Evolutionary conservation across 441 rosid species (phyloP).

Genomic region (Flueggea neowawraea): DNA sequence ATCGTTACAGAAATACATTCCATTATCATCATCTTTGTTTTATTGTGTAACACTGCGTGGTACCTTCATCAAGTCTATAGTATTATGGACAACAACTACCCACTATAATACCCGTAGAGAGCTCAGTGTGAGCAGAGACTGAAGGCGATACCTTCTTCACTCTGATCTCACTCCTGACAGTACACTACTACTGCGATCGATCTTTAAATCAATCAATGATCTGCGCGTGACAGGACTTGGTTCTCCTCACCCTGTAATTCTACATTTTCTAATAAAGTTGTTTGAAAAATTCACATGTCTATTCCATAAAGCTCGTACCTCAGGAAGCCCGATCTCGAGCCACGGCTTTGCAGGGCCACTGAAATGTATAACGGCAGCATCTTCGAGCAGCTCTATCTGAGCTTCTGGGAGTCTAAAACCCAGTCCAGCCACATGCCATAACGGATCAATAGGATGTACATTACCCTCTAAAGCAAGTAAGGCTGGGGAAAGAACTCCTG

Average conservation of each 20-base stretch:
- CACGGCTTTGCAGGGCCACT: slow-evolving; percentile 99
- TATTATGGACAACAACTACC: slow-evolving; percentile 45
- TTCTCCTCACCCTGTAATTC: slow-evolving; percentile 49
- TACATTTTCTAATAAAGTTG: slow-evolving; percentile 70
- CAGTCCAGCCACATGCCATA: slow-evolving; percentile 81
- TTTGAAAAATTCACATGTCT: slow-evolving; percentile 68
- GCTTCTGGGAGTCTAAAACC: slow-evolving; percentile 47
- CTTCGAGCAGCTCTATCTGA: slow-evolving; percentile 31
- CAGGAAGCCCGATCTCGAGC: slow-evolving; percentile 76
- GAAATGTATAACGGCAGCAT: slow-evolving; percentile 84
- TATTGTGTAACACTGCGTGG: slow-evolving; percentile 13
- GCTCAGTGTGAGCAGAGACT: slow-evolving; percentile 52
- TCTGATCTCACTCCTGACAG: slow-evolving; percentile 33
- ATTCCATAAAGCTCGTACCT: slow-evolving; percentile 67
- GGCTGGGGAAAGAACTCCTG: slow-evolving; percentile 79
- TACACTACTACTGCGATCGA: slow-evolving; percentile 6
- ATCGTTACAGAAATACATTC: slow-evolving; percentile 14
- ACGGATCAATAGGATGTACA: slow-evolving; percentile 70
- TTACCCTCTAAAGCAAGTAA: slow-evolving; percentile 72
- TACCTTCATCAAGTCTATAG: slow-evolving; percentile 29
- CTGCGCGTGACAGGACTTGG: slow-evolving; percentile 18
- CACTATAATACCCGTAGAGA: not conserved
- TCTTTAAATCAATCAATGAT: slow-evolving; percentile 11
- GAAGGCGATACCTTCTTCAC: slow-evolving; percentile 94
- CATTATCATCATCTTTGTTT: slow-evolving; percentile 10